phyloP scores from a whole-genome alignment of 805 yeast genomes.

The Candida sphagnicola region DNA sequence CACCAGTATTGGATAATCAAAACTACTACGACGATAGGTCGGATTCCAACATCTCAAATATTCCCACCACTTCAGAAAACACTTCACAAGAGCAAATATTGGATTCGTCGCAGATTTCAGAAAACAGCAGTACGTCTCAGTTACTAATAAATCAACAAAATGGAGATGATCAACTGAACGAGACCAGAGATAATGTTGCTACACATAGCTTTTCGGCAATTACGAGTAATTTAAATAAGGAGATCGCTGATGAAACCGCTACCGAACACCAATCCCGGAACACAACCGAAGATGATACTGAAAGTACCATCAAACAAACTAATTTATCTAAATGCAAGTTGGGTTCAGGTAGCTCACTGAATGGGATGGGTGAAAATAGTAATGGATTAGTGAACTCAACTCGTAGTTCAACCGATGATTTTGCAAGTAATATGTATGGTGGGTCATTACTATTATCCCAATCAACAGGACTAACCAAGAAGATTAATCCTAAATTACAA shows the following conservation, averaged over 20 bases:
- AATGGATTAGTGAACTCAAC: constrained; percentile 8
- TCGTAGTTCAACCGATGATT: constrained; percentile 25
- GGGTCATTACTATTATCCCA: constrained; percentile 41
- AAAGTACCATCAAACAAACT: not conserved
- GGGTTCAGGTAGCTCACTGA: not conserved
- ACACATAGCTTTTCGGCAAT: too few relatives aligned
- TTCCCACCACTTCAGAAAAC: not conserved
- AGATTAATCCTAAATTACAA: constrained; percentile 18
- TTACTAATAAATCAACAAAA: not conserved
- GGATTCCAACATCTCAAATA: not conserved
- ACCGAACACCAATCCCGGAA: not conserved
- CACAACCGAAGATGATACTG: not conserved
- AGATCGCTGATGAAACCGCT: not conserved
- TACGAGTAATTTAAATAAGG: not conserved
- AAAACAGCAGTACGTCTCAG: not conserved
- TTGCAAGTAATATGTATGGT: constrained; percentile 33
- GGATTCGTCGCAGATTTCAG: not conserved
- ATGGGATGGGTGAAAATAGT: not conserved
- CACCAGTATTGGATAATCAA: constrained; percentile 1
- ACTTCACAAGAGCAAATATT: not conserved
- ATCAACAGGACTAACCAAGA: constrained; percentile 38
- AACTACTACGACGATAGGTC: not conserved
- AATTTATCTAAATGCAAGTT: not conserved
- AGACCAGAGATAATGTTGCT: too few relatives aligned
- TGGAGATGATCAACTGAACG: too few relatives aligned